Base-by-base conservation (phyloP, 805 yeast species). In the Gaillardinia entomophila region DNA sequence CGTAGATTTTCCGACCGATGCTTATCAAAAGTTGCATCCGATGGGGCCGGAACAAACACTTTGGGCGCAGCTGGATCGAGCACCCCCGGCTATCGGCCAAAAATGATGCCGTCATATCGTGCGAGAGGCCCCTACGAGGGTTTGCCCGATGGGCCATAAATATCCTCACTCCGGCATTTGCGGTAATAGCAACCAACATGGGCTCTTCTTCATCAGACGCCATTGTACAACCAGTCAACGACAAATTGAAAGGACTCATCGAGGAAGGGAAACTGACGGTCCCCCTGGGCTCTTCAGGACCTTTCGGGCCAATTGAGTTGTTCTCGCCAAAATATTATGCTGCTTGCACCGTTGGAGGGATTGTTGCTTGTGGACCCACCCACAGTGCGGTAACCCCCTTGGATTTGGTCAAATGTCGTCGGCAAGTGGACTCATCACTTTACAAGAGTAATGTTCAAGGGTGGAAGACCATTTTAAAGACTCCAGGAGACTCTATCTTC, bases 341-440 rank as follows among this genome's bases (percentile, higher is more conserved):
- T 34, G 79, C 89, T 33, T 84, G 94, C 60, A 78, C 88, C 3
- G 31, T 79, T 25, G 94, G 89, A 29, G 94, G 90, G 46, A 71
- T 79, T 34, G 46, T 82, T 33, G 97, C 97, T 2, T 90, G 97
- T 69, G 97, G 97, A 12, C 96, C 97, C 22, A 90, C 97, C 11
- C 98, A 90, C 60, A 78, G 96, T 2, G 75, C 83, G 3, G 94
- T 92, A 16, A 85, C 96, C 5, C 97, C 97, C 3, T 70, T 90
- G 37, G 98, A 90, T 63, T 66, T 92, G 35, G 94, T 92, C 54
- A 90, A 90, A 64, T 84, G 95, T 66, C 80, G 97, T 55, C 70
- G 90, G 46, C 97, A 90, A 63, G 97, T 90, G 18, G 72, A 85
- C 56, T 61, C 94, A 1, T 36, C 64, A 4, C 60, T 89, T 11